Conservation (phyloP, 768 basidiomycete genomes). For the Boletellus ananiceps region DNA sequence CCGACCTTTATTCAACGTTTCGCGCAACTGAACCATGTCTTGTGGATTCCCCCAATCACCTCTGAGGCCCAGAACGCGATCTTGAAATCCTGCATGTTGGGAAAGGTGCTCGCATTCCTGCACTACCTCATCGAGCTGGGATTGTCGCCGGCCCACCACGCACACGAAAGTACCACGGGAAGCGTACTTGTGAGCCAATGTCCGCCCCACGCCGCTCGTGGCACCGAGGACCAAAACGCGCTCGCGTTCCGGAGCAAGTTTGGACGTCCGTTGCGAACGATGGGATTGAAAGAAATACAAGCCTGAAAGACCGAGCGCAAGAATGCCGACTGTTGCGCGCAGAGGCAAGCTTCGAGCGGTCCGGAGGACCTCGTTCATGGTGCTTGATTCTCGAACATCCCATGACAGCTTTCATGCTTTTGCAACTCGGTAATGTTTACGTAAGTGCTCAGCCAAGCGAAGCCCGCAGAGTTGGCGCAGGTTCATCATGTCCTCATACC, state of each 20-base stretch:
- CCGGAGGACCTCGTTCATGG: slow-evolving; percentile 5
- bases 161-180: slow-evolving; percentile 71
- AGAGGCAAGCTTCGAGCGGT: slow-evolving; percentile 5
- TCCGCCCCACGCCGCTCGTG: slow-evolving; percentile 75
- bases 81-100: slow-evolving; percentile 14
- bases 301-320: slow-evolving; percentile 13
- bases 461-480: too few species aligned
- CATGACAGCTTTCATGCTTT: too few species aligned
- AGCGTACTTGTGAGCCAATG: slow-evolving; percentile 67
- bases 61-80: slow-evolving; percentile 43
- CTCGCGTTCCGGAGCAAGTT: slow-evolving; percentile 47
- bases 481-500: too few species aligned
- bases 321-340: slow-evolving; percentile 5
- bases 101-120: slow-evolving; percentile 48
- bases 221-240: slow-evolving; percentile 81
- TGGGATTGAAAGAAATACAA: slow-evolving; percentile 17
- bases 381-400: slow-evolving; percentile 5
- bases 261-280: slow-evolving; percentile 28
- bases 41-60: slow-evolving; percentile 64
- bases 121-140: slow-evolving; percentile 52
- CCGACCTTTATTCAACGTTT: slow-evolving; percentile 49
- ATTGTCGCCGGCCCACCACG: slow-evolving; percentile 62
- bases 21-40: slow-evolving; percentile 62
- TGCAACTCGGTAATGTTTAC: too few species aligned
- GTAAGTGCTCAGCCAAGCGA: too few species aligned